Evolutionary conservation across 176 grass and related monocot genomes (phyloP).

Genomic region (Miscanthus lutarioriparius): DNA sequence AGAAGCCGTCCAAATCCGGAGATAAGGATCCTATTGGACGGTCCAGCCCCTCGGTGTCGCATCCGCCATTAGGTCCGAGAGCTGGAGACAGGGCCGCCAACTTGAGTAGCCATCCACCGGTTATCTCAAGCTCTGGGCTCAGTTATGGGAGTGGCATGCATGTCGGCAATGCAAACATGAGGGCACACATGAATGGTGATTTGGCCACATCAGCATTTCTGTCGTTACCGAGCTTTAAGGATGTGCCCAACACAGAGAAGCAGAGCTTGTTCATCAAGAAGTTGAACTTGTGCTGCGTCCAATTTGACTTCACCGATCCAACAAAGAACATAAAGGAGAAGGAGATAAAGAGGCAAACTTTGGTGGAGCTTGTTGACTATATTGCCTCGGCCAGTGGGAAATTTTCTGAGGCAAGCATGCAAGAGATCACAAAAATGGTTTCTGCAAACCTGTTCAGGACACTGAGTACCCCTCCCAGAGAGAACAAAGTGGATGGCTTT

Average conservation of each 20-base stretch:
- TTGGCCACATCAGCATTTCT: slow-evolving; percentile 16
- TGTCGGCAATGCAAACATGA: slow-evolving; percentile 34
- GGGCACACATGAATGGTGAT: slow-evolving; percentile 46
- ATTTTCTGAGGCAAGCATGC: slow-evolving; percentile 74
- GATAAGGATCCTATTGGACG: slow-evolving; percentile 59
- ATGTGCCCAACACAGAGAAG: slow-evolving; percentile 72
- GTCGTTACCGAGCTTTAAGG: slow-evolving; percentile 67
- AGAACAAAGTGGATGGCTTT: slow-evolving; percentile 62
- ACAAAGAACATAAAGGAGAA: slow-evolving; percentile 72
- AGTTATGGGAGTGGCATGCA: slow-evolving; percentile 48
- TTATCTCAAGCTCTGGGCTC: slow-evolving; percentile 62
- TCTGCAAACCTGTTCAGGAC: slow-evolving; percentile 70
- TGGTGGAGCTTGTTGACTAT: slow-evolving; percentile 79
- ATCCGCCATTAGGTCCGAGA: slow-evolving; percentile 33
- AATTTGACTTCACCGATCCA: slow-evolving; percentile 73
- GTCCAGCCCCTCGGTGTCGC: slow-evolving; percentile 32
- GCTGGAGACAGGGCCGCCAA: slow-evolving; percentile 38
- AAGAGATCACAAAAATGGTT: slow-evolving; percentile 66
- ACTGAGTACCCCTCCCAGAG: slow-evolving; percentile 47
- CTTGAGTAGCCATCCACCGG: slow-evolving; percentile 37
- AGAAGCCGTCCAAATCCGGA: slow-evolving; percentile 66
- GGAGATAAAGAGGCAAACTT: slow-evolving; percentile 75
- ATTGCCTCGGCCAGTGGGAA: slow-evolving; percentile 42
- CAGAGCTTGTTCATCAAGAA: slow-evolving; percentile 65
- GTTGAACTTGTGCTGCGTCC: slow-evolving; percentile 61